Base-by-base conservation (phyloP, 2,329 filamentous ascomycete species). In the Akanthomyces dipterigenus region DNA sequence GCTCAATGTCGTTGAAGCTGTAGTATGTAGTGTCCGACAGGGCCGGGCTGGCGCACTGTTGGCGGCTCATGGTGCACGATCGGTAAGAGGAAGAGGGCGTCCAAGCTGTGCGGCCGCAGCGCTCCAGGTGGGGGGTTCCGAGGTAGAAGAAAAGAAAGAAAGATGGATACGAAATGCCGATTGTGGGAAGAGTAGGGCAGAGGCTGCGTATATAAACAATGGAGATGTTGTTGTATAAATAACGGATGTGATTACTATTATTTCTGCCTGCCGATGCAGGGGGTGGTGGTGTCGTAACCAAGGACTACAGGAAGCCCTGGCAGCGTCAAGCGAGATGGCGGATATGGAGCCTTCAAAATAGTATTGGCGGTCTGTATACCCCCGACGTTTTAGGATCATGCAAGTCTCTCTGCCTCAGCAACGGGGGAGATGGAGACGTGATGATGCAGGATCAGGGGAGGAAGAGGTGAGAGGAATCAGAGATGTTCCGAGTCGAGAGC, bases 21-120 rank as follows among this genome's bases (percentile, higher is more conserved):
- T 83, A 80, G 69, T 83, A 83, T 4, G 79, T 81, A 40, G 77
- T 77, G 66, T 79, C 78, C 31, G 80, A 82, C 53, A 71, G 71
- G 55, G 78, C 76, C 64, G 77, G 69, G 68, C 76, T 80, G 51
- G 73, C 71, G 56, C 75, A 72, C 50, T 70, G 65, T 64, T 58
- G 54, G 26, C 60, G 60, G 51, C 31, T 66, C 71, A 72, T 72
- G 63, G 51, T 48, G 50, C 18, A 54, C 31, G 20, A 3, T 16
- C 24, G 11, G 22, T 3, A 8, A 31, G 20, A 24, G 8, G 7
- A 34, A 58, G 45, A 36, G 20, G 48, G 49, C 49, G 57, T 46
- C 28, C 48, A 45, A 51, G 16, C 42, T 60, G 50, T 43, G 38
- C 3, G 48, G 48, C n/a, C 48, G 36, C 2, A 53, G 48, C 11